A percentile compares a stretch with the other conserved stretches of the same genome.
phyloP scores from a whole-genome alignment of 2,329 filamentous ascomycete genomes.

The Emmonsiellopsis sp. region DNA sequence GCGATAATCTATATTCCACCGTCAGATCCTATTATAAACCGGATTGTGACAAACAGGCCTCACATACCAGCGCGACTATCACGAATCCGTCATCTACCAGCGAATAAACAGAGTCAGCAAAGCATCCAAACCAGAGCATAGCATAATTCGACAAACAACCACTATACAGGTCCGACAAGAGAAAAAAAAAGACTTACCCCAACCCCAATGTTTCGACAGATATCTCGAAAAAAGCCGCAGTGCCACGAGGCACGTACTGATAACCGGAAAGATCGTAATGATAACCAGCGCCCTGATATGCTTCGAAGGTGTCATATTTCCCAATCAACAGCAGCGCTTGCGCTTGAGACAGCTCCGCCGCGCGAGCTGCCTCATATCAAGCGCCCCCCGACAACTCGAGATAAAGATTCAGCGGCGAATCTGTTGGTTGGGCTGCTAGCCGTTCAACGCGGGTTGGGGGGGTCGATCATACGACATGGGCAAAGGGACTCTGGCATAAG shows the following conservation, averaged over 20 bases:
- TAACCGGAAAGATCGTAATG: slow-evolving; percentile 6
- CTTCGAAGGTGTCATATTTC: background rate
- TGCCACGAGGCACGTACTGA: slow-evolving; percentile 2
- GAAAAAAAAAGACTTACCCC: slow-evolving; percentile 1
- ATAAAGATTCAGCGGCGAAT: no score
- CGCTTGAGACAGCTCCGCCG: background rate
- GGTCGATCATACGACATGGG: no score
- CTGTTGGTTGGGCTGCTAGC: no score
- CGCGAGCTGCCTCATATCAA: background rate
- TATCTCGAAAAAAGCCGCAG: slow-evolving; percentile 5
- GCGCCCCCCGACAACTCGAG: no score
- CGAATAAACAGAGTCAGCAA: background rate
- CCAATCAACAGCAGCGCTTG: background rate
- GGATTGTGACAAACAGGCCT: no score
- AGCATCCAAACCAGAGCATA: no score
- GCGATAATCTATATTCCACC: background rate
- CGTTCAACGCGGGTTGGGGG: no score
- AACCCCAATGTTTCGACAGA: slow-evolving; percentile 4
- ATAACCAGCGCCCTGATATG: slow-evolving; percentile 3
- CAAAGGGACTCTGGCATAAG: no score
- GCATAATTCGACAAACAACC: no score
- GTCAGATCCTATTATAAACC: background rate
- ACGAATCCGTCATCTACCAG: slow-evolving; percentile 7
- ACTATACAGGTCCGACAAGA: background rate
- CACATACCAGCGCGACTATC: slow-evolving; percentile 5